A percentile compares a stretch with the other conserved stretches of the same genome.
Conservation (phyloP, 1,139 yeast species). For the Hyphopichia fennica region DNA sequence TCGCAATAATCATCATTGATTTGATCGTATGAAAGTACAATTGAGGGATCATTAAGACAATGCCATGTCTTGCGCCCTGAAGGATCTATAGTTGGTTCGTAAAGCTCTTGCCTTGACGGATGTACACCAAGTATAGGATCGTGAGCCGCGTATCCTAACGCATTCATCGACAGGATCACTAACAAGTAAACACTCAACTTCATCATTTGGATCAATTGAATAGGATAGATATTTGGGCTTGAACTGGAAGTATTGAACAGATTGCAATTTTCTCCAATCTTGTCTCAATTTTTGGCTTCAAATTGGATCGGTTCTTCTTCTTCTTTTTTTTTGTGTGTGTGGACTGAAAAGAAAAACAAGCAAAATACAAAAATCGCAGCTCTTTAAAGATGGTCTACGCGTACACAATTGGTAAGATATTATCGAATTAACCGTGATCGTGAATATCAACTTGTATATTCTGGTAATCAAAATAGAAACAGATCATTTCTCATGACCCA, state of each 20-base stretch:
- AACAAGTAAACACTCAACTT: background rate
- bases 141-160: background rate
- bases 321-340: background rate
- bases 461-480: too few species aligned
- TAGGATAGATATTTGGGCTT: background rate
- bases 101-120: conserved; percentile 45
- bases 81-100: conserved; percentile 50
- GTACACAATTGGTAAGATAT: too few species aligned
- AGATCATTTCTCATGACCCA: too few species aligned
- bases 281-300: background rate
- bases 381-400: too few species aligned
- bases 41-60: conserved; percentile 67
- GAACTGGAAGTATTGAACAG: background rate
- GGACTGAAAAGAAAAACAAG: too few species aligned
- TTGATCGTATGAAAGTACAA: conserved; percentile 57
- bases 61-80: conserved; percentile 51
- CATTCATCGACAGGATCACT: background rate
- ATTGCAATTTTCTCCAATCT: background rate
- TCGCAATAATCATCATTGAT: conserved; percentile 91
- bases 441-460: too few species aligned
- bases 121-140: conserved; percentile 26
- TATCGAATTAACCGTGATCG: too few species aligned
- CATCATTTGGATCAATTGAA: background rate
- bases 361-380: too few species aligned
- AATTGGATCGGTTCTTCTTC: background rate